Evolutionary conservation across 305 asterid genomes (phyloP).

Genomic region (Fraxinus ornus): DNA sequence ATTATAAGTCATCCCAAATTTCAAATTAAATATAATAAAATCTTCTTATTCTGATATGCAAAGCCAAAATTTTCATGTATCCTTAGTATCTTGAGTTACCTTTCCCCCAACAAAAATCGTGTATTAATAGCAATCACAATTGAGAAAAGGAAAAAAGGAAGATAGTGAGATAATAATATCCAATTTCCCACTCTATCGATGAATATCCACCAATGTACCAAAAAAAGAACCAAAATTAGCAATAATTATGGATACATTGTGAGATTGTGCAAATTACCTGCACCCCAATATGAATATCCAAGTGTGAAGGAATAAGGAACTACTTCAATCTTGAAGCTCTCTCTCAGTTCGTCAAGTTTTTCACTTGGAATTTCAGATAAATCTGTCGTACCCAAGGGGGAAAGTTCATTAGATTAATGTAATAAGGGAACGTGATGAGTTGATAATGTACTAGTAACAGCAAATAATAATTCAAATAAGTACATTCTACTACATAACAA

Average conservation of each 20-base stretch:
- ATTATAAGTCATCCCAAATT: not conserved
- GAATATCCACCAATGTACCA: not conserved
- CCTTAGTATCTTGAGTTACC: not conserved
- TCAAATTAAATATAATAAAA: not conserved
- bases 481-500: not conserved
- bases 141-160: not conserved
- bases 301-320: conserved; percentile 71
- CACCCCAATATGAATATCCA: conserved; percentile 87
- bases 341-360: conserved; percentile 67
- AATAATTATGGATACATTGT: not conserved
- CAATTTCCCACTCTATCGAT: not conserved
- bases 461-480: conserved; percentile 6
- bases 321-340: conserved; percentile 63
- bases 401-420: not conserved
- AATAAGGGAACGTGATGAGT: not conserved
- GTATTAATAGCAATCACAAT: not conserved
- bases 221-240: not conserved
- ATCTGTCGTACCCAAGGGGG: conserved; percentile 40
- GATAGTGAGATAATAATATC: not conserved
- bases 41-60: not conserved
- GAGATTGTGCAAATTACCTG: conserved; percentile 44
- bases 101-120: not conserved
- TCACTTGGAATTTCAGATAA: conserved; percentile 63
- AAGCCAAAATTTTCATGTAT: not conserved
- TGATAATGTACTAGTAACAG: not conserved